Conservation (phyloP, 1,284 basidiomycete genomes). For the Rhizoctonia solani region DNA sequence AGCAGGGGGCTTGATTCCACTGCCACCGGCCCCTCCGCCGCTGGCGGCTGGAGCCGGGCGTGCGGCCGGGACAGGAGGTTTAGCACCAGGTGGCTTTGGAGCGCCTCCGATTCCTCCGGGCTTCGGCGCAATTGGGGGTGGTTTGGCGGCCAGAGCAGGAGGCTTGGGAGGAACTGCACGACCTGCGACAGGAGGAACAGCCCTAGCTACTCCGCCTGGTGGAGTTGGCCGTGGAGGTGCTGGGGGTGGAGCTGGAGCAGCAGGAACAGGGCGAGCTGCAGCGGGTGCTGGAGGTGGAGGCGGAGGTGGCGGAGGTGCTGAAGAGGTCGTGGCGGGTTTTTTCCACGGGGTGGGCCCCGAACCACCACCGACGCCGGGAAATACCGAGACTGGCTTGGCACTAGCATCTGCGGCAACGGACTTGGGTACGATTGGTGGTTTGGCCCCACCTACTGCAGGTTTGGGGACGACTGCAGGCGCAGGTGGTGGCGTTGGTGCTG, state of each 20-base stretch:
- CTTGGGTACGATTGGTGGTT: slow-evolving; percentile 24
- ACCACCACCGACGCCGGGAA: slow-evolving; percentile 65
- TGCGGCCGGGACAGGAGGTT: slow-evolving; percentile 19
- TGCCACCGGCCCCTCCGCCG: slow-evolving; percentile 34
- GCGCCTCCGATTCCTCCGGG: slow-evolving; percentile 38
- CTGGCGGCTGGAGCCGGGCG: slow-evolving; percentile 38
- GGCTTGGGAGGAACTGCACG: slow-evolving; percentile 55
- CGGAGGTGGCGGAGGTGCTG: slow-evolving; percentile 47
- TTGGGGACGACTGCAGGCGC: slow-evolving; percentile 44
- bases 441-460: slow-evolving; percentile 38
- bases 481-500: slow-evolving; percentile 47
- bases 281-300: slow-evolving; percentile 48
- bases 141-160: too few species aligned
- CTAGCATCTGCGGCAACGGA: slow-evolving; percentile 58
- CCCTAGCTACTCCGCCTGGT: slow-evolving; percentile 55
- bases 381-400: slow-evolving; percentile 72
- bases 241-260: slow-evolving; percentile 42
- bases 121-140: slow-evolving; percentile 41
- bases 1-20: slow-evolving; percentile 48
- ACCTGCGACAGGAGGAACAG: slow-evolving; percentile 47
- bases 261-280: slow-evolving; percentile 7
- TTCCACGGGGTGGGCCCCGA: slow-evolving; percentile 72
- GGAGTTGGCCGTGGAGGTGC: slow-evolving; percentile 41
- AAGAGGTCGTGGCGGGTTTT: slow-evolving; percentile 50
- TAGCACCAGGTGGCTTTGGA: slow-evolving; percentile 33